Evolutionary conservation across 345 rosid species (phyloP).

Genomic region (Arabis alpina): DNA sequence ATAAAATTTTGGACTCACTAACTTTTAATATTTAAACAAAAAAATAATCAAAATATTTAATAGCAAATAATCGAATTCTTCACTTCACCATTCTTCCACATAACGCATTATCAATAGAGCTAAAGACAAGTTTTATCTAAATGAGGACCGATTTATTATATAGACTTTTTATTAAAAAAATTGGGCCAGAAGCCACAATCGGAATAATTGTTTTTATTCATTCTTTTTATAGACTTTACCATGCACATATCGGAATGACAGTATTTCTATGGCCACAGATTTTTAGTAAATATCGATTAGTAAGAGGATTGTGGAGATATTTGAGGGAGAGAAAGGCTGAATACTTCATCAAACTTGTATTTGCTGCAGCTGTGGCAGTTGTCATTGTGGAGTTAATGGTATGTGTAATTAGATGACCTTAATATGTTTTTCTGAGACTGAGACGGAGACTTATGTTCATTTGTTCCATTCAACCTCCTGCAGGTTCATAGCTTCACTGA

Average conservation of each 20-base stretch:
- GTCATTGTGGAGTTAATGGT: slow-evolving; percentile 85
- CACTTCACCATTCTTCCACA: no score
- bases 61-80: no score
- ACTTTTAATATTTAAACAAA: no score
- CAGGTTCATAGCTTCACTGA: slow-evolving; percentile 97
- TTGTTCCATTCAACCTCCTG: slow-evolving; percentile 42
- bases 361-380: slow-evolving; percentile 54
- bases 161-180: no score
- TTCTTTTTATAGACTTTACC: no score
- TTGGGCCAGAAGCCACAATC: no score
- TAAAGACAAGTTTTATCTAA: no score
- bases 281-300: slow-evolving; percentile 60
- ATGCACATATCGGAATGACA: slow-evolving; percentile 86
- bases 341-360: slow-evolving; percentile 58
- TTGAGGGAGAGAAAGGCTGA: slow-evolving; percentile 52
- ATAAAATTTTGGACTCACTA: no score
- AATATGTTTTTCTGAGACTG: slow-evolving; percentile 4
- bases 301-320: slow-evolving; percentile 67
- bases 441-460: slow-evolving; percentile 19
- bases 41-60: no score
- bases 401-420: slow-evolving; percentile 35
- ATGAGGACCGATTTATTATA: no score
- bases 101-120: no score
- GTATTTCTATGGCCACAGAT: slow-evolving; percentile 86
- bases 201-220: no score